Conservation (phyloP, 1,284 basidiomycete genomes). For the Moniliophthora roreri region DNA sequence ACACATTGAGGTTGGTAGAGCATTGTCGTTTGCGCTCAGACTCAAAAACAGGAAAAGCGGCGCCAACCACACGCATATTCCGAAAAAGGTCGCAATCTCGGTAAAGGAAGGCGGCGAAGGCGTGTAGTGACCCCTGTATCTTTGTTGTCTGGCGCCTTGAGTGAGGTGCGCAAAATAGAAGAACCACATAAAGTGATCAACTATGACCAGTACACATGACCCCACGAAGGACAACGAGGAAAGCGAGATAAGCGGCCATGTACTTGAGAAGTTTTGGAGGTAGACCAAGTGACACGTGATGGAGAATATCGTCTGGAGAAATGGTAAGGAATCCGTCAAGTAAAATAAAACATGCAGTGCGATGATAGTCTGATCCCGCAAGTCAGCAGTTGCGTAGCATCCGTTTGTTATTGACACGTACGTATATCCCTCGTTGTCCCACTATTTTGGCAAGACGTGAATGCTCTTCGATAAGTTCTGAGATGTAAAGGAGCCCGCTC, state of each 20-base stretch:
- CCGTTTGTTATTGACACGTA: conserved; percentile 41
- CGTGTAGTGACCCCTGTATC: conserved; percentile 40
- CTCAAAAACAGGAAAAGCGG: conserved; percentile 92
- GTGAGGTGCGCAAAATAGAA: conserved; percentile 82
- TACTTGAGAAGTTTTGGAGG: conserved; percentile 84
- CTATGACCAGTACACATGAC: conserved; percentile 81
- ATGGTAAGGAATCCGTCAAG: conserved; percentile 77
- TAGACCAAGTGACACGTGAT: conserved; percentile 84
- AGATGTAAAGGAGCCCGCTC: conserved; percentile 89
- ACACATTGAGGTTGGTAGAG: conserved; percentile 66
- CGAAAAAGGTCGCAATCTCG: conserved; percentile 93
- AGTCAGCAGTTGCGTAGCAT: neutral
- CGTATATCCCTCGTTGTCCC: conserved; percentile 84
- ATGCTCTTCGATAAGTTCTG: conserved; percentile 94
- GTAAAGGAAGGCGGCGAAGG: conserved; percentile 64
- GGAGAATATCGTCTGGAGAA: conserved; percentile 74
- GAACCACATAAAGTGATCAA: conserved; percentile 94
- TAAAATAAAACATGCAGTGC: conserved; percentile 76
- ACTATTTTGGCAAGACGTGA: conserved; percentile 75
- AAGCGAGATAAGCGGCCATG: conserved; percentile 90
- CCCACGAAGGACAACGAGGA: conserved; percentile 80
- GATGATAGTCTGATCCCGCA: conserved; percentile 64
- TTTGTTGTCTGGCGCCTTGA: conserved; percentile 46
- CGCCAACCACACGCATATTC: conserved; percentile 88
- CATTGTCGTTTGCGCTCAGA: conserved; percentile 93